Conservation (phyloP, 2,329 filamentous ascomycete species). For the Myriangium duriaei region DNA sequence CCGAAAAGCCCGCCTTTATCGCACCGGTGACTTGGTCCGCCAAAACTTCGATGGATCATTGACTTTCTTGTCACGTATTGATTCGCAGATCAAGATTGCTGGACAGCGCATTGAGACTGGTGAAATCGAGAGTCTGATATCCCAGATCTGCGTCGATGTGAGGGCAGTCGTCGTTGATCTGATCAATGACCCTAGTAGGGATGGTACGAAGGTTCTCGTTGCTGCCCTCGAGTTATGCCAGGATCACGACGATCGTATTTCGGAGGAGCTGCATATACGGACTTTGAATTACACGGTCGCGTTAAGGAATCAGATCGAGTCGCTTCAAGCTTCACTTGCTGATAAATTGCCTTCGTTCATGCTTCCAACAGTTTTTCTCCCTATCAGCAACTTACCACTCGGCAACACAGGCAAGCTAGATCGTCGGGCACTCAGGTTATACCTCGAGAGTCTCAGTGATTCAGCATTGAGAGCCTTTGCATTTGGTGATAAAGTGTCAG, state of each 20-base stretch:
- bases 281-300: not conserved
- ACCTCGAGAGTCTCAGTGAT: not conserved
- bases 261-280: too few species aligned
- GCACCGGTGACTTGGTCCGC: conserved; percentile 39
- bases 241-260: too few species aligned
- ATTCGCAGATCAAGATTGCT: conserved; percentile 66
- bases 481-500: not conserved
- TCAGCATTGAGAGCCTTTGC: not conserved
- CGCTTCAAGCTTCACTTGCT: not conserved
- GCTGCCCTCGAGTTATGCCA: conserved; percentile 1
- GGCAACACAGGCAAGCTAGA: conserved; percentile 2
- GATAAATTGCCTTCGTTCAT: not conserved
- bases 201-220: conserved; percentile 7
- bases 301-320: not conserved
- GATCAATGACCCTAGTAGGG: conserved; percentile 7
- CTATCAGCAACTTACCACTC: not conserved
- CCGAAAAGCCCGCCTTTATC: conserved; percentile 11
- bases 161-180: not conserved
- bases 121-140: conserved; percentile 13
- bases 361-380: conserved; percentile 1
- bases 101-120: conserved; percentile 30
- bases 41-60: conserved; percentile 63
- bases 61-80: conserved; percentile 54
- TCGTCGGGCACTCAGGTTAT: not conserved
- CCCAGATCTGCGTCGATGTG: not conserved